A percentile compares a stretch with the other conserved stretches of the same genome.
Conservation (phyloP, 2,329 filamentous ascomycete species). For the Dendryphion nanum region DNA sequence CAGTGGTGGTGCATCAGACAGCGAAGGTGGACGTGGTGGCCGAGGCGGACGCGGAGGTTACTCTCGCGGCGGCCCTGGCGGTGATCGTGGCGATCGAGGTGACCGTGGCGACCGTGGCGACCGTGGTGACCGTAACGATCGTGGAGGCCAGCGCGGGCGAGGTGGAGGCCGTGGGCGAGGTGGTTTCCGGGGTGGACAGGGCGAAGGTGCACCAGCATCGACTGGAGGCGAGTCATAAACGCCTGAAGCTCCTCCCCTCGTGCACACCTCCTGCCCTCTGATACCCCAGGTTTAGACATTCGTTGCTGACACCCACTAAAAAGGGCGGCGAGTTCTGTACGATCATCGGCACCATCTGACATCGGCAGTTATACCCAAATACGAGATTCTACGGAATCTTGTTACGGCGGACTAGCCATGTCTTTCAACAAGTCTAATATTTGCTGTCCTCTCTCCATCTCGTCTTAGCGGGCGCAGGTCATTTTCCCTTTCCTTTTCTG, state of each 20-base stretch:
- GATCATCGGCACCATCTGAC: no score
- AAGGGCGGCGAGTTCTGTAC: no score
- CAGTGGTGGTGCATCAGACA: conserved; percentile 75
- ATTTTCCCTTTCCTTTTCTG: conserved; percentile 10
- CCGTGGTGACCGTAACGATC: conserved; percentile 42
- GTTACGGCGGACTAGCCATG: no score
- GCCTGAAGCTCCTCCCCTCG: no score
- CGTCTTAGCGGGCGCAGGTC: conserved; percentile 31
- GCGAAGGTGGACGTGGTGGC: conserved; percentile 65
- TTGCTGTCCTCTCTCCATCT: no score
- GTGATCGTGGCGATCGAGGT: conserved; percentile 47
- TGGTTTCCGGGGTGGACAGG: conserved; percentile 34
- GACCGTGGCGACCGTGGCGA: conserved; percentile 41
- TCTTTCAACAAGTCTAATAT: no score
- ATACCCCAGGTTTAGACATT: no score
- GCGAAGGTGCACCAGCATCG: conserved; percentile 33
- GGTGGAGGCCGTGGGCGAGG: conserved; percentile 42
- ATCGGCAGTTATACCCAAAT: no score
- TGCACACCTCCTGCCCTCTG: no score
- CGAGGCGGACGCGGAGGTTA: conserved; percentile 41
- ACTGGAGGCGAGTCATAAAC: conserved; percentile 40
- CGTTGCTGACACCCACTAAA: no score
- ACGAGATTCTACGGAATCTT: no score
- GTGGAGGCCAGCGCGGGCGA: conserved; percentile 50
- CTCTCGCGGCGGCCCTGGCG: conserved; percentile 47